These are phyloP conservation scores for Suillus subluteus DNA, from an alignment of 768 basidiomycete genomes.

Conservation along the genomic window DNA sequence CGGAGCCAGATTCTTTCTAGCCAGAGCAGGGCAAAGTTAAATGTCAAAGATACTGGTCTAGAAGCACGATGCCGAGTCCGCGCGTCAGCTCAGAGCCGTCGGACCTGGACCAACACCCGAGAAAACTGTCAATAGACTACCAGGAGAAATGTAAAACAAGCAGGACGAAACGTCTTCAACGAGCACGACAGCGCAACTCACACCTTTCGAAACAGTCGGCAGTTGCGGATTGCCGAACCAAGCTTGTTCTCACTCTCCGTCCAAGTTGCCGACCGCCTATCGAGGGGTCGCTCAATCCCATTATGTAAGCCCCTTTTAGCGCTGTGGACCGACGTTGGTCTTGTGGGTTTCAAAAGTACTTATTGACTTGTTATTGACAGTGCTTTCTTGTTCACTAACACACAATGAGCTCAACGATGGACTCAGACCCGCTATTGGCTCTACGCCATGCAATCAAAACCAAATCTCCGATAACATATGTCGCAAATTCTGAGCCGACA, in stretches of 20 bases:
- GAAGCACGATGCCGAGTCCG: conserved; percentile 1
- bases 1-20: neutral
- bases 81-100: conserved; percentile 2
- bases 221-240: neutral
- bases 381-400: neutral
- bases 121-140: neutral
- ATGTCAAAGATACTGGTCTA: neutral
- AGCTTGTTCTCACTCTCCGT: neutral
- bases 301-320: conserved; percentile 7
- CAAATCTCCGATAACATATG: conserved; percentile 53
- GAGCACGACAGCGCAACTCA: neutral
- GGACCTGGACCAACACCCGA: neutral
- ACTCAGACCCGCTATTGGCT: conserved; percentile 54
- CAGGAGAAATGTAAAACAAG: neutral
- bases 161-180: neutral
- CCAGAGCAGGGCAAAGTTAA: no score
- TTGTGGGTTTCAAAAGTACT: neutral
- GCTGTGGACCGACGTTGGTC: neutral
- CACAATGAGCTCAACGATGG: conserved; percentile 18
- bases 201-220: neutral
- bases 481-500: conserved; percentile 40
- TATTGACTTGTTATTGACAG: conserved; percentile 3
- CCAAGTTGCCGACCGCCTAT: neutral
- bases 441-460: conserved; percentile 68
- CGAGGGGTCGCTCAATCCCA: neutral